These are phyloP conservation scores for Phytophthora pseudosyringae DNA, from an alignment of 352 stramenopile species.

Conservation along the genomic window DNA sequence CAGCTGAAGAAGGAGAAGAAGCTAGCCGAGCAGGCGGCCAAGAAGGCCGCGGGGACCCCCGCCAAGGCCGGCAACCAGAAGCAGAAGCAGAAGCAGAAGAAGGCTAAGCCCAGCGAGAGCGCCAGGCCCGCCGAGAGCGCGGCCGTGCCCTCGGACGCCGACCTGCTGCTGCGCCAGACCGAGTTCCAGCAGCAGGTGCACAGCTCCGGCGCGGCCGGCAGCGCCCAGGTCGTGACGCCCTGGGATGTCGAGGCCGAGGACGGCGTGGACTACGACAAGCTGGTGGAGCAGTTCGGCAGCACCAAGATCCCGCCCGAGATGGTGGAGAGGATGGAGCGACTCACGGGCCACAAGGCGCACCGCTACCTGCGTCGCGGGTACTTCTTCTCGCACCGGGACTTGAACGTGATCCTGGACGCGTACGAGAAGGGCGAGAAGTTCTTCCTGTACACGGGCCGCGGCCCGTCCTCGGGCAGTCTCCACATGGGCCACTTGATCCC, in stretches of 20 bases:
- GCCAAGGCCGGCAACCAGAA: slow-evolving; percentile 49
- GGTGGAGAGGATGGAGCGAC: slow-evolving; percentile 94
- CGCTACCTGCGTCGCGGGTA: slow-evolving; percentile 98
- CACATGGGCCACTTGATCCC: slow-evolving; percentile 99
- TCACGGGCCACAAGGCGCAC: slow-evolving; percentile 95
- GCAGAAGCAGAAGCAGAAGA: slow-evolving; percentile 54
- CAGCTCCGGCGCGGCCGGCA: slow-evolving; percentile 51
- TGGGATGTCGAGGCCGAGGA: slow-evolving; percentile 95
- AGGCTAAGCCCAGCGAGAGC: slow-evolving; percentile 75
- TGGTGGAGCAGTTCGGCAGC: slow-evolving; percentile 98
- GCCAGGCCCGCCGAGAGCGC: slow-evolving; percentile 71
- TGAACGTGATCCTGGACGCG: slow-evolving; percentile 95
- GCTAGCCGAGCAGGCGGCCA: slow-evolving; percentile 67
- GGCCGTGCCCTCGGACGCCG: slow-evolving; percentile 55
- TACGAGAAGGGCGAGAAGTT: slow-evolving; percentile 98
- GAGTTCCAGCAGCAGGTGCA: slow-evolving; percentile 77
- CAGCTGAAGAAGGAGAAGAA: slow-evolving; percentile 92
- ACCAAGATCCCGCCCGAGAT: slow-evolving; percentile 94
- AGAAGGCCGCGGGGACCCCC: slow-evolving; percentile 43
- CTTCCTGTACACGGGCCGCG: slow-evolving; percentile 99
- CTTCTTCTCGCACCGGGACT: slow-evolving; percentile 99
- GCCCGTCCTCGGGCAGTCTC: slow-evolving; percentile 96
- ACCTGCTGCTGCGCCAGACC: slow-evolving; percentile 75
- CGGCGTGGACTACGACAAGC: slow-evolving; percentile 99
- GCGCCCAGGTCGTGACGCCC: slow-evolving; percentile 90